Base-by-base conservation (phyloP, 1,139 yeast genomes). In the Magnusiomyces suaveolens region DNA sequence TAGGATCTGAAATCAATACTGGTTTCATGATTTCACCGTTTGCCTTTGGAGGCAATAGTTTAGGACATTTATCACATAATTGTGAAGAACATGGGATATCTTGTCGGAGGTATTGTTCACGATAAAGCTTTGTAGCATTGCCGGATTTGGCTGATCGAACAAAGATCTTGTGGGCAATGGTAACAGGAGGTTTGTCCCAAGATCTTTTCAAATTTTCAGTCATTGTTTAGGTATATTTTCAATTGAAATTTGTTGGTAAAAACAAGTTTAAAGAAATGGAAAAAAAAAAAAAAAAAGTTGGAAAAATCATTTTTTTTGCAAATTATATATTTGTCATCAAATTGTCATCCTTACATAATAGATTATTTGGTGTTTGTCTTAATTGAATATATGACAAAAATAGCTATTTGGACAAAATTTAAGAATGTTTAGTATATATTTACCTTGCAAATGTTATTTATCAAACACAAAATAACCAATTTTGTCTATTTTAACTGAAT, bases 71-170 rank as follows among this genome's bases (percentile, higher is more conserved):
- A 16, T 71, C 66, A 70, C 98, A 94, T 1, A 79, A 74, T 61
- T 74, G 75, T 1, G 96, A 87, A 51, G 84, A 81, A 69, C 98
- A 92, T 23, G 97, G 95, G 55, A 94, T 89, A 69, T 94, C 98
- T 54, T 81, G 81, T 67, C 98, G 78, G 55, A 94, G 75, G 67
- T 94, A 94, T 68, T 90, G 97, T 68, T 94, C 98, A 62, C 97
- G 79, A 24, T 89, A 96, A 43, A 94, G 78, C 68, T 92, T 92
- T 47, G 90, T 78, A 3, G 97, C 97, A 53, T 85, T 84, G 14
- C 97, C 97, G 61, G 85, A 82, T 63, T 92, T 78, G 24, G 72
- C 64, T 2, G 97, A 87, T 62, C 96, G 76, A 53, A 92, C 96
- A 72, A 87, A 92, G 21, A 92, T 96, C 69, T 90, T 92, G 60